Conservation (phyloP, 495 filamentous ascomycete species). For the Daldinia decipiens region DNA sequence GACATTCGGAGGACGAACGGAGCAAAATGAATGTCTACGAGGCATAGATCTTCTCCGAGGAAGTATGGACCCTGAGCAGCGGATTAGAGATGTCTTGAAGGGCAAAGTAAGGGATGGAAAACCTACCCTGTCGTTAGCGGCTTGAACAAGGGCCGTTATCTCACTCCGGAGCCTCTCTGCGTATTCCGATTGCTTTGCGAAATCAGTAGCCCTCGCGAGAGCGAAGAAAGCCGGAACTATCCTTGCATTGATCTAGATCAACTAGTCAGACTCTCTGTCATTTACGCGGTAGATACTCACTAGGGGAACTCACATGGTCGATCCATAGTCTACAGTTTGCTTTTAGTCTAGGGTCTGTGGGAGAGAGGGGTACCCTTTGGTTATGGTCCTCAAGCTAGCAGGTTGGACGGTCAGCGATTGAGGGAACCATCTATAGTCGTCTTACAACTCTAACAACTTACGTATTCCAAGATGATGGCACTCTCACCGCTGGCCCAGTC, state of each 20-base stretch:
- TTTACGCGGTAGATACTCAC: background rate
- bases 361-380: slow-evolving; percentile 69
- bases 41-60: slow-evolving; percentile 73
- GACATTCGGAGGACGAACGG: slow-evolving; percentile 85
- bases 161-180: slow-evolving; percentile 73
- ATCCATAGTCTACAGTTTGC: slow-evolving; percentile 87
- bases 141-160: slow-evolving; percentile 77
- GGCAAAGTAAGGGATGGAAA: background rate
- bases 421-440: background rate
- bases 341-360: slow-evolving; percentile 71
- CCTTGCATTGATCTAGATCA: slow-evolving; percentile 76
- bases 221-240: slow-evolving; percentile 86
- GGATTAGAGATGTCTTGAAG: slow-evolving; percentile 2
- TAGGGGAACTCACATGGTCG: slow-evolving; percentile 73
- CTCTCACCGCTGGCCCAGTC: slow-evolving; percentile 92
- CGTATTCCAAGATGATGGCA: slow-evolving; percentile 89
- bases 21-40: slow-evolving; percentile 88
- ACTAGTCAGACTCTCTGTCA: slow-evolving; percentile 36
- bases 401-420: slow-evolving; percentile 5
- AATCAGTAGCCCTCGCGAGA: slow-evolving; percentile 76
- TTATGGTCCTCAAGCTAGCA: slow-evolving; percentile 80
- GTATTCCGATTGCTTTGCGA: slow-evolving; percentile 68
- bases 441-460: slow-evolving; percentile 48
- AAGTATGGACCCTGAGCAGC: slow-evolving; percentile 78
- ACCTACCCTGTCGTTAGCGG: slow-evolving; percentile 59